Evolutionary conservation across 2,329 filamentous ascomycete genomes (phyloP), one percentile per base, ranked within the genome.

Genomic region (Phyllosticta paracitricarpa): DNA sequence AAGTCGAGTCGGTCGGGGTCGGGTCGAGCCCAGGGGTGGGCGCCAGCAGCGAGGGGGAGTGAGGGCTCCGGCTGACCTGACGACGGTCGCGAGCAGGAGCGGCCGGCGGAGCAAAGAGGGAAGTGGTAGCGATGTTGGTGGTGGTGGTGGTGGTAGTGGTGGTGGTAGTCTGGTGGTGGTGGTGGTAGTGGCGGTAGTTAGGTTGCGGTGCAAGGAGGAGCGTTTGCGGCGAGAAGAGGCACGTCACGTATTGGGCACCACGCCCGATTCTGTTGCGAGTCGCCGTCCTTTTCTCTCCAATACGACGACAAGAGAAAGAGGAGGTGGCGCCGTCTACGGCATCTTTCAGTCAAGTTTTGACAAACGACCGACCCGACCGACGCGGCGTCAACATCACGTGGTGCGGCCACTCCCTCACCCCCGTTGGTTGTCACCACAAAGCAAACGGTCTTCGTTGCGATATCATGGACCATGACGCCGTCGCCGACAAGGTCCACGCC

Each of bases 401-500:
- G 40, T 4, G 40, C 19, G 10, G 33, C 33, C 33, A 40, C 33
- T 30, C 28, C 28, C 28, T 30, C 28, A 8, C 28, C 28, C 28
- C 19, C 19, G 19, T 22, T 22, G 19, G 19, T 22, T 22, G 19
- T 22, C 19, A 22, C 19, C 19, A 22, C 33, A 40, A 10, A 14
- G 9, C 33, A 40, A 19, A 4, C 40, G 40, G 40, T 19, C 40
- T 48, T 48, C 40, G 40, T 48, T 48, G 40, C 40, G 40, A n/a
- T 19, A 22, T 17, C 54, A 61, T 61, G 58, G 58, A 61, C 55
- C 25, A 59, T 59, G 55, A 48, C 19, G 54, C 26, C 28, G 25
- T 72, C 51, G 66, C 87, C 64, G 79, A 83, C 65, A 88, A 87
- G 73, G 83, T 95, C 67, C 88, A 92, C 70, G 82, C 84, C 66